Evolutionary conservation across 208 protist species (phyloP), one percentile per base, ranked within the genome.

Genomic region (Wallacemonas rigidus): DNA sequence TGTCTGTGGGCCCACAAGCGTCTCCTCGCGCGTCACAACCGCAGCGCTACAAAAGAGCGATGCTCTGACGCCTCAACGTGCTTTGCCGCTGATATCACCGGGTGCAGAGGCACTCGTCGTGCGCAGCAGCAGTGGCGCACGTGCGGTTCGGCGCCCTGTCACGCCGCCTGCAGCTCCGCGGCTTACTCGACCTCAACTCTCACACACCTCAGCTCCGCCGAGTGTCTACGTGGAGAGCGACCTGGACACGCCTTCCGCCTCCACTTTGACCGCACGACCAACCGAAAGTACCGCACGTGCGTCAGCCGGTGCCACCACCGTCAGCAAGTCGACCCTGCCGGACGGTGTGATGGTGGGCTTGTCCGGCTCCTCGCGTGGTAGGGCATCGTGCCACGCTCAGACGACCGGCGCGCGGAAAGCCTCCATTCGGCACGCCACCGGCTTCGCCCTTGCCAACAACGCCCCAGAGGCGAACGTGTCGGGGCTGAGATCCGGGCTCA

Each of bases 181-280:
- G 8, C 45, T 12, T 50, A 26, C 26, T 26, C 26, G 26, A 26
- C 26, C 26, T 26, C 26, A 26, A 26, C 26, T 26, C 26, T 26
- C 26, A 26, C 26, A 26, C 26, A 26, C 26, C 26, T 26, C 26
- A 26, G 45, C 12, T 6, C 45, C 45, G 45, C 8, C 12, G 45
- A 6, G 12, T 12, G 12, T 12, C 3, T n/a, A 62, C 38, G 56
- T 43, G 56, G 56, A 62, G 26, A 62, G 56, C 56, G 56, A 62
- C 35, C 4, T 6, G 35, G 56, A 62, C 56, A 41, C 43, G 8
- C 26, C 26, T 6, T n/a, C 26, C 14, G 56, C 56, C 35, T 55
- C 62, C 40, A 17, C 62, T 44, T 53, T 55, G 44, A 67, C 62
- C 9, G 41, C 62, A 7, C 8, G 41, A 50, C 62, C 62, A 7